Evolutionary conservation across 2,329 filamentous ascomycete species (phyloP), one percentile per base, ranked within the genome.

Genomic region (Tympanopsis confertula): DNA sequence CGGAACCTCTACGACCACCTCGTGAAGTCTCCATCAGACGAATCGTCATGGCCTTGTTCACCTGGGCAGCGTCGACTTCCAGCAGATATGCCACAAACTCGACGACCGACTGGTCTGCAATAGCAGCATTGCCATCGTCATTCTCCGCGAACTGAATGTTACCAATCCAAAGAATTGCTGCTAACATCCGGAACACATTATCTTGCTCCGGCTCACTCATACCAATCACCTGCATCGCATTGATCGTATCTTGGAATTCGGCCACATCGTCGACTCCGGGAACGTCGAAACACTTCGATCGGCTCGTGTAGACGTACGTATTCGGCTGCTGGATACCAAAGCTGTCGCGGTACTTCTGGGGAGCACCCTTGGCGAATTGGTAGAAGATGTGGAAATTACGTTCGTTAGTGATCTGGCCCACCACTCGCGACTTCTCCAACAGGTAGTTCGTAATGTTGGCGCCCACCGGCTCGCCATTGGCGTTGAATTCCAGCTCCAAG

Each of bases 351-450:
- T 96, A 93, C 41, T 82, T 76, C 47, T 82, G 71, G n/a, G 87
- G 83, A 7, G 89, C 89, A 3, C 85, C 87, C 63, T 96, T 98
- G 35, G 91, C 86, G 59, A 96, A 95, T 59, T 98, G 91, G 63
- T 98, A 98, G 59, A 98, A 98, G 52, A 98, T 96, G 63, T 98
- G 91, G 61, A 98, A 98, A 63, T 94, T 96, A 49, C 91, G 78
- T 70, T 98, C 91, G 57, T 95, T 94, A 41, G 66, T 70, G 49
- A 96, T 96, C 65, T 96, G 91, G 13, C 89, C 87, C 7, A 94
- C 87, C 14, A 98, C 91, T 64, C 91, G 75, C 35, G 86, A 81
- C 68, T 96, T 96, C 59, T 98, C 91, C 38, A 98, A 71, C 18
- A 98, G 70, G 54, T 98, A 98, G 59, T 98, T 98, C 54, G 89